Evolutionary conservation across 495 filamentous ascomycete species (phyloP).

Genomic region (Aspergillus sparsus): DNA sequence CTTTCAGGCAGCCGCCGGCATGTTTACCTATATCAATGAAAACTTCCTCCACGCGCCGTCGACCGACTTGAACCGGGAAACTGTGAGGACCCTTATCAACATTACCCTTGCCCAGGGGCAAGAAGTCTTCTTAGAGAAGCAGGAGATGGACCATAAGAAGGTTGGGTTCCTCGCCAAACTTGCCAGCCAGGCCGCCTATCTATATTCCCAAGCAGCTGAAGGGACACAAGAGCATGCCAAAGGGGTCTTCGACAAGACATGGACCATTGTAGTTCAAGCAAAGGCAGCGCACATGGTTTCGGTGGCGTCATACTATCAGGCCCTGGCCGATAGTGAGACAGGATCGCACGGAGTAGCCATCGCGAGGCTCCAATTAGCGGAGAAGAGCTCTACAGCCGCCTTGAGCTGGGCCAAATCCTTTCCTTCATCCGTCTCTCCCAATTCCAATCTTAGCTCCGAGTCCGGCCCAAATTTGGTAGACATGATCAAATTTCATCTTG

Average conservation of each 20-base stretch:
- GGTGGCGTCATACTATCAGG: constrained; percentile 91
- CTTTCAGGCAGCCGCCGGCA: constrained; percentile 95
- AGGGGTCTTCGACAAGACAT: constrained; percentile 94
- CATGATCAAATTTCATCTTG: constrained; percentile 77
- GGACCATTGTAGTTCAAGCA: constrained; percentile 80
- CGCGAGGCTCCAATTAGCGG: constrained; percentile 78
- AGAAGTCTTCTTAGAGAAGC: constrained; percentile 96
- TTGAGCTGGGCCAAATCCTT: constrained; percentile 75
- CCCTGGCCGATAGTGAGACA: constrained; percentile 83
- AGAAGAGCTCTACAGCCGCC: constrained; percentile 72
- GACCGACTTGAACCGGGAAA: constrained; percentile 89
- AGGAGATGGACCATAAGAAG: constrained; percentile 91
- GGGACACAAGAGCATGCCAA: constrained; percentile 93
- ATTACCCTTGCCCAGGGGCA: constrained; percentile 94
- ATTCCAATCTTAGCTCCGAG: constrained; percentile 81
- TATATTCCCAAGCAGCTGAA: constrained; percentile 85
- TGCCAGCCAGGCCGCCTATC: constrained; percentile 82
- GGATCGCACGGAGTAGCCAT: constrained; percentile 87
- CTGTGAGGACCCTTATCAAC: constrained; percentile 89
- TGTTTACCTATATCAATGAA: constrained; percentile 99
- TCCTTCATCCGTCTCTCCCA: constrained; percentile 74
- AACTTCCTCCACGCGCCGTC: constrained; percentile 98
- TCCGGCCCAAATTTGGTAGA: constrained; percentile 71
- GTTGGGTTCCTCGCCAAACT: constrained; percentile 88
- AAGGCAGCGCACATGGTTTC: constrained; percentile 86